Evolutionary conservation across 441 rosid species (phyloP).

Genomic region (Erodium moschatum): DNA sequence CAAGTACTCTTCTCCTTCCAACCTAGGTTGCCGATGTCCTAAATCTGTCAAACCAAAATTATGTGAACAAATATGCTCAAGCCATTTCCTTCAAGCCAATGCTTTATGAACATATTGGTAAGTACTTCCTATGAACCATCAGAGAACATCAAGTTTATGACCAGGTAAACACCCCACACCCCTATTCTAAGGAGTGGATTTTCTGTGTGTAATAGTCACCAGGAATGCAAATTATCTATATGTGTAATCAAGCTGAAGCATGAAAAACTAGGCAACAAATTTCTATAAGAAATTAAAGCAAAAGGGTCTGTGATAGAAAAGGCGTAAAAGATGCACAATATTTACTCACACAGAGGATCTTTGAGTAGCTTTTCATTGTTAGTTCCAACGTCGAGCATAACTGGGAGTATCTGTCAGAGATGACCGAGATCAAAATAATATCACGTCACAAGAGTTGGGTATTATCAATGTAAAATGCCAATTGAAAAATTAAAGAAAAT

Average conservation of each 20-base stretch:
- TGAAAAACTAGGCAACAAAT: slow-evolving; percentile 2
- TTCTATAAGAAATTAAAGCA: background rate
- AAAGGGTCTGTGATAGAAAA: background rate
- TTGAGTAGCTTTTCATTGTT: slow-evolving; percentile 82
- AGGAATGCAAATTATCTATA: slow-evolving; percentile 1
- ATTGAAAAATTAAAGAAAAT: background rate
- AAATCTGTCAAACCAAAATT: slow-evolving; percentile 45
- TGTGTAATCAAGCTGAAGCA: background rate
- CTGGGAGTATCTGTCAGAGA: slow-evolving; percentile 64
- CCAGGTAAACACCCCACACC: background rate
- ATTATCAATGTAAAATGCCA: background rate
- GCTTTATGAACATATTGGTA: slow-evolving; percentile 15
- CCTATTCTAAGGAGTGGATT: background rate
- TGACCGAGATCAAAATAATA: slow-evolving; percentile 16
- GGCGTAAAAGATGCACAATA: slow-evolving; percentile 5
- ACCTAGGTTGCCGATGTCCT: slow-evolving; percentile 79
- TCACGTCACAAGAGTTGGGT: slow-evolving; percentile 9
- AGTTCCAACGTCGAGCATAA: slow-evolving; percentile 94
- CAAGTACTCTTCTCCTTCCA: slow-evolving; percentile 92
- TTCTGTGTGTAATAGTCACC: background rate
- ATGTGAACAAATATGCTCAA: slow-evolving; percentile 21
- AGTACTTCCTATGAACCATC: slow-evolving; percentile 14
- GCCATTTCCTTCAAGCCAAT: slow-evolving; percentile 12
- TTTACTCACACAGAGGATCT: slow-evolving; percentile 76
- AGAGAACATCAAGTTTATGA: slow-evolving; percentile 5